These are phyloP conservation scores for Lentinula raphanica DNA, from an alignment of 768 basidiomycete genomes.

Conservation along the genomic window DNA sequence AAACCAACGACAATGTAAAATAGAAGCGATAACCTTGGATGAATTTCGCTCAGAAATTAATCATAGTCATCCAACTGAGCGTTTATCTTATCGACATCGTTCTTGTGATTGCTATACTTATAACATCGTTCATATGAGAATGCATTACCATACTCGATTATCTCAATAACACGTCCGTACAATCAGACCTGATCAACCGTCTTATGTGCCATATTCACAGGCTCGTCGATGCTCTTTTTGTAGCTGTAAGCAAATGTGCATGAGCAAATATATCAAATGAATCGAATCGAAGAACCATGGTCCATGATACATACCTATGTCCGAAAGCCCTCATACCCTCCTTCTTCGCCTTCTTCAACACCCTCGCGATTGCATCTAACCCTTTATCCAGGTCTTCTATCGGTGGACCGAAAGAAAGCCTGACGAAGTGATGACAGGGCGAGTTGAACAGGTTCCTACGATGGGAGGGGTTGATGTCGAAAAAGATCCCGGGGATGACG, in stretches of 20 bases:
- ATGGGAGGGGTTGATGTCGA: slow-evolving; percentile 77
- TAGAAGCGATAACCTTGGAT: no score
- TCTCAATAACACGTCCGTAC: no score
- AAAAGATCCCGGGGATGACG: slow-evolving; percentile 88
- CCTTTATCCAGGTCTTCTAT: slow-evolving; percentile 76
- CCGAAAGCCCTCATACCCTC: slow-evolving; percentile 60
- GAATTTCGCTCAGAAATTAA: no score
- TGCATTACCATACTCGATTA: no score
- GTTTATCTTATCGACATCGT: no score
- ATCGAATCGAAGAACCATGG: no score
- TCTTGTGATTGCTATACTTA: no score
- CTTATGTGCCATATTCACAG: not conserved
- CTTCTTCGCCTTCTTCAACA: slow-evolving; percentile 66
- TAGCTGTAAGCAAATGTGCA: slow-evolving; percentile 18
- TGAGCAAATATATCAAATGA: not conserved
- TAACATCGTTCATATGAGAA: no score
- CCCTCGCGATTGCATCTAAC: slow-evolving; percentile 78
- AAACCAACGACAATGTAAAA: no score
- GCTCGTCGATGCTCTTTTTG: slow-evolving; percentile 46
- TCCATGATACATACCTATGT: slow-evolving; percentile 44
- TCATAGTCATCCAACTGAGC: no score
- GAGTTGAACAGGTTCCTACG: slow-evolving; percentile 87
- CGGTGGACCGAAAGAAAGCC: slow-evolving; percentile 83
- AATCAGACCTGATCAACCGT: not conserved
- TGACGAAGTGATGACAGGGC: slow-evolving; percentile 86